Evolutionary conservation across 345 rosid species (phyloP).

Genomic region (Raphanus raphanistrum): DNA sequence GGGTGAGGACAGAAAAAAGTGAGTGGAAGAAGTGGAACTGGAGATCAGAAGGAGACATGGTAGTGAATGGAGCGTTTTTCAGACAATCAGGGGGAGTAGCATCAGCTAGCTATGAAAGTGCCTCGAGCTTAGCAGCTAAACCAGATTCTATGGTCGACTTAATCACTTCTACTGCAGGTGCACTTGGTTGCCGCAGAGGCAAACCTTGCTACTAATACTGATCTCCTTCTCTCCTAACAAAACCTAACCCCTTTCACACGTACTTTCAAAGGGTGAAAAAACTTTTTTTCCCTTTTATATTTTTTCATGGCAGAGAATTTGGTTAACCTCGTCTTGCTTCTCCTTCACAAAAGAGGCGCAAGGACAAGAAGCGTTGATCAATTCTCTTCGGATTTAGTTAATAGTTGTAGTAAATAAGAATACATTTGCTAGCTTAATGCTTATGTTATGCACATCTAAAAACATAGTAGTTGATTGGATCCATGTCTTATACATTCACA

Average conservation of each 20-base stretch:
- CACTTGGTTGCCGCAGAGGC: conserved; percentile 59
- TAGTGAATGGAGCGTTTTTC: conserved; percentile 76
- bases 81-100: conserved; percentile 78
- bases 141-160: conserved; percentile 71
- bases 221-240: not conserved
- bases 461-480: not conserved
- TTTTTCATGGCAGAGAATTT: not conserved
- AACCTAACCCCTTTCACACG: conserved; percentile 19
- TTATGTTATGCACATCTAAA: not conserved
- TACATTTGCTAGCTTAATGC: too few species aligned
- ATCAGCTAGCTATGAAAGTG: conserved; percentile 67
- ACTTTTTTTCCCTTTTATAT: not conserved
- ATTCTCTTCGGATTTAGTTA: too few species aligned
- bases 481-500: not conserved
- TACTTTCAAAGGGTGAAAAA: conserved; percentile 13
- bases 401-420: too few species aligned
- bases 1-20: conserved; percentile 51
- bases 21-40: conserved; percentile 64
- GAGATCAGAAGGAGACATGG: conserved; percentile 70
- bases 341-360: not conserved
- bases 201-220: conserved; percentile 43
- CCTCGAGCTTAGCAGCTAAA: conserved; percentile 77
- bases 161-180: conserved; percentile 67
- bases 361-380: too few species aligned
- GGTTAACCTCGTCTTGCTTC: conserved; percentile 11